Percentiles rank a stretch among this genome's conserved stretches.
Conservation (phyloP, 805 yeast species). For the Priceomyces medius region DNA sequence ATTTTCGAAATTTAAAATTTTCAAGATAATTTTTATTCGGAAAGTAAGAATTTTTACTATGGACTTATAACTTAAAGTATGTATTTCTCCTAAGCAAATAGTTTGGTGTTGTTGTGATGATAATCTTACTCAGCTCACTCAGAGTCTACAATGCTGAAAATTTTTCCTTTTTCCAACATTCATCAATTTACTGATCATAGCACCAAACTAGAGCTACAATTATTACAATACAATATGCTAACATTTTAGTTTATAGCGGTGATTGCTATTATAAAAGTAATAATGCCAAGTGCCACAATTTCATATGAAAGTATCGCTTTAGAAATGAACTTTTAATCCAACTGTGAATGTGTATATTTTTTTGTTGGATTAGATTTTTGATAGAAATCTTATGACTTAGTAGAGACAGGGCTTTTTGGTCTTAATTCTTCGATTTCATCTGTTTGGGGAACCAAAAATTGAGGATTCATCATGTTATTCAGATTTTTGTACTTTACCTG, state of each 20-base stretch:
- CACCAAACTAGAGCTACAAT: background rate
- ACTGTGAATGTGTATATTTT: too few species aligned
- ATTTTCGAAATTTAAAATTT: too few species aligned
- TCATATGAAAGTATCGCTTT: too few species aligned
- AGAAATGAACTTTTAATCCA: background rate
- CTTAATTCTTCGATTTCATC: constrained; percentile 76
- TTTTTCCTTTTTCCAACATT: constrained; percentile 49
- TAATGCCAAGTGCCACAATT: too few species aligned
- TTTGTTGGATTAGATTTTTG: too few species aligned
- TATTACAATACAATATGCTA: too few species aligned
- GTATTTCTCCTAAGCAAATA: background rate
- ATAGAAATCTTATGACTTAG: constrained; percentile 4
- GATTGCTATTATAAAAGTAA: too few species aligned
- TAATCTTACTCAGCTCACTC: constrained; percentile 61
- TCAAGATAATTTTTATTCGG: too few species aligned
- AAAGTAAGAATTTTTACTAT: too few species aligned
- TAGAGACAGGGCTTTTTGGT: constrained; percentile 69
- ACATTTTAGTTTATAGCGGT: too few species aligned
- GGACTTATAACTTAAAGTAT: constrained; percentile 1
- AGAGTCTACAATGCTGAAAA: constrained; percentile 52
- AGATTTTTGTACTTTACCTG: constrained; percentile 21
- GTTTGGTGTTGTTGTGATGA: constrained; percentile 41
- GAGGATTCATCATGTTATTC: constrained; percentile 39
- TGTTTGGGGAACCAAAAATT: constrained; percentile 60
- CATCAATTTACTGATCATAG: constrained; percentile 35